These are phyloP conservation scores for Calendula officinalis DNA, from an alignment of 129 eudicot species.

Conservation along the genomic window DNA sequence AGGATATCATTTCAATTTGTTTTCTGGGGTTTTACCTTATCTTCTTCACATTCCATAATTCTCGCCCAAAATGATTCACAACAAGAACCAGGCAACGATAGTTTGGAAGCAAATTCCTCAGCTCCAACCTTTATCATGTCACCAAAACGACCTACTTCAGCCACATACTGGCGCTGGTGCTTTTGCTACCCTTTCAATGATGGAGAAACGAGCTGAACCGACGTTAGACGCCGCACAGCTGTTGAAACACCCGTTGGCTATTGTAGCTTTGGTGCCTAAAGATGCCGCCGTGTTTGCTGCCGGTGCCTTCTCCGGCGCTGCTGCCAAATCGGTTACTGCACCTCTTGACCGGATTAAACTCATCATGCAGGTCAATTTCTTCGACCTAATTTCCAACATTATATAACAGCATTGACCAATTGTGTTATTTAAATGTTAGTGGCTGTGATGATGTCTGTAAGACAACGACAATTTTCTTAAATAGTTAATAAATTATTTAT, in stretches of 20 bases:
- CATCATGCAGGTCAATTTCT: slow-evolving; percentile 77
- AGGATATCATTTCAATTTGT: not conserved
- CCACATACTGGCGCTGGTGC: slow-evolving; percentile 9
- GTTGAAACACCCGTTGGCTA: slow-evolving; percentile 62
- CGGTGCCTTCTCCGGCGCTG: slow-evolving; percentile 87
- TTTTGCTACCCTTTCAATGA: slow-evolving; percentile 57
- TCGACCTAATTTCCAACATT: not conserved
- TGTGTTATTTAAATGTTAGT: slow-evolving; percentile 16
- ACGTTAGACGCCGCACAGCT: slow-evolving; percentile 46
- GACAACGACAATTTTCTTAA: not conserved
- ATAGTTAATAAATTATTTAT: not conserved
- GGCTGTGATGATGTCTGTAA: not conserved
- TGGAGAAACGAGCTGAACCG: slow-evolving; percentile 42
- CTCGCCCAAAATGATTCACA: slow-evolving; percentile 3
- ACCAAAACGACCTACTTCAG: slow-evolving; percentile 10
- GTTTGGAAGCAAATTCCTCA: slow-evolving; percentile 44
- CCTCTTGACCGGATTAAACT: slow-evolving; percentile 94
- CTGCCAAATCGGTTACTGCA: slow-evolving; percentile 79
- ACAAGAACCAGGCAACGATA: slow-evolving; percentile 24
- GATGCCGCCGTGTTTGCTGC: slow-evolving; percentile 82
- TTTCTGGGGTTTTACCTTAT: slow-evolving; percentile 21
- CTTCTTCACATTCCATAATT: slow-evolving; percentile 11
- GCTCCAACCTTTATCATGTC: slow-evolving; percentile 24
- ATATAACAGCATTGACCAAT: not conserved
- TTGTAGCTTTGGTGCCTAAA: slow-evolving; percentile 66